Evolutionary conservation across 2,329 filamentous ascomycete species (phyloP).

Genomic region (Fusarium pseudograminearum): DNA sequence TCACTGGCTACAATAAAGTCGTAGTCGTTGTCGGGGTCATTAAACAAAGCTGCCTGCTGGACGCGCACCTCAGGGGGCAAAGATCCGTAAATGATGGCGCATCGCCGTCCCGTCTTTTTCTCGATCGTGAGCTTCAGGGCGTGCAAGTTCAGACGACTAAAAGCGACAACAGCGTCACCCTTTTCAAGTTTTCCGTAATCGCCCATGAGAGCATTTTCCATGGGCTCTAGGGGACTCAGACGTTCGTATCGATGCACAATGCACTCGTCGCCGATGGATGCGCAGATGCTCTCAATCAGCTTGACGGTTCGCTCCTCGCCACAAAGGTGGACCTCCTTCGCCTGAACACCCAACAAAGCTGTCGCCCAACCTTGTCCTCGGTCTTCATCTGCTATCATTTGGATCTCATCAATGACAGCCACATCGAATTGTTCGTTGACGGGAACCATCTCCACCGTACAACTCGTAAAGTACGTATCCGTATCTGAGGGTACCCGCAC

Average conservation of each 20-base stretch:
- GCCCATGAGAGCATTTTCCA: slow-evolving; percentile 71
- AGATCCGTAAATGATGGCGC: slow-evolving; percentile 92
- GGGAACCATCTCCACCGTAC: slow-evolving; percentile 90
- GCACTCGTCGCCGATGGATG: slow-evolving; percentile 83
- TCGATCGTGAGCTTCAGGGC: slow-evolving; percentile 83
- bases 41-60: slow-evolving; percentile 92
- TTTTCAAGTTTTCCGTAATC: slow-evolving; percentile 78
- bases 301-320: slow-evolving; percentile 87
- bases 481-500: slow-evolving; percentile 73
- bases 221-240: slow-evolving; percentile 80
- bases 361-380: slow-evolving; percentile 96
- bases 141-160: slow-evolving; percentile 86
- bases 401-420: slow-evolving; percentile 97
- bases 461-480: slow-evolving; percentile 76
- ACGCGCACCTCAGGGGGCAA: slow-evolving; percentile 93
- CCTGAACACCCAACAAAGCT: slow-evolving; percentile 87
- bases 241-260: slow-evolving; percentile 86
- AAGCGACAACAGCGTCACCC: slow-evolving; percentile 90
- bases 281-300: slow-evolving; percentile 81
- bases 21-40: slow-evolving; percentile 94
- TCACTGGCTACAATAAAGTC: slow-evolving; percentile 94
- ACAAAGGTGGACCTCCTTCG: slow-evolving; percentile 91
- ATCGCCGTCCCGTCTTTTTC: slow-evolving; percentile 77
- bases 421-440: slow-evolving; percentile 76
- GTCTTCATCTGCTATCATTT: slow-evolving; percentile 87